Conservation (phyloP, 2,329 filamentous ascomycete species). For the Diaporthe vaccinii region DNA sequence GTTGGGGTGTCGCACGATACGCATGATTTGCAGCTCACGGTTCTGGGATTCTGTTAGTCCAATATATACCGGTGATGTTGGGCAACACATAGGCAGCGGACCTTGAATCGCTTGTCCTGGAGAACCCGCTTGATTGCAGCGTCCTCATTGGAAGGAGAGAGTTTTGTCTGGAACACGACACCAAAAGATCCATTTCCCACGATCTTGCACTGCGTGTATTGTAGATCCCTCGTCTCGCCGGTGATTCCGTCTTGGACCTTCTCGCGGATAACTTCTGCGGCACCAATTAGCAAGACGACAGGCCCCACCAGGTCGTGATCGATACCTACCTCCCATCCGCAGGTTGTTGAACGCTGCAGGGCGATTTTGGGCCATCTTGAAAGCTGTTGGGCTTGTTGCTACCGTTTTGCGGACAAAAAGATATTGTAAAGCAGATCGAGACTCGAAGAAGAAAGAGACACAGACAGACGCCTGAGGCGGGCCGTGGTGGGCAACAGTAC, state of each 20-base stretch:
- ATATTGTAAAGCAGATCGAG: conserved; percentile 39
- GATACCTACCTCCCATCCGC: conserved; percentile 94
- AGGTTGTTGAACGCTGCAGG: conserved; percentile 88
- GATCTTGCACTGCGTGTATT: conserved; percentile 99
- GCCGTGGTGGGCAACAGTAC: conserved; percentile 52
- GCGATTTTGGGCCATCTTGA: conserved; percentile 87
- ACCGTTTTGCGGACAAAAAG: conserved; percentile 43
- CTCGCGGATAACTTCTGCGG: conserved; percentile 93
- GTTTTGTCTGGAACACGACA: conserved; percentile 98
- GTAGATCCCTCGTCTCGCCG: conserved; percentile 94
- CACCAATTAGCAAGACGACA: conserved; percentile 46
- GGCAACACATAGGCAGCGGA: conserved; percentile 53
- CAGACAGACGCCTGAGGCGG: conserved; percentile 44
- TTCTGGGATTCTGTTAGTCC: conserved; percentile 72
- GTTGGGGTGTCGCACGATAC: conserved; percentile 98
- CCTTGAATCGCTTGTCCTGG: conserved; percentile 99
- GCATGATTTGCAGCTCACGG: conserved; percentile 99
- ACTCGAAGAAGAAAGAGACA: conserved; percentile 43
- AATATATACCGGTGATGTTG: neutral
- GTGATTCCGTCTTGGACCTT: conserved; percentile 99
- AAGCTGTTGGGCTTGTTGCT: conserved; percentile 43
- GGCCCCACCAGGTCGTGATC: conserved; percentile 43
- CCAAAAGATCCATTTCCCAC: conserved; percentile 99
- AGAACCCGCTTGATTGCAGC: conserved; percentile 99
- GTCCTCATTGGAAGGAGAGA: conserved; percentile 97